Evolutionary conservation across 108 stramenopile species (phyloP).

Genomic region (Discostella stelligeroides): DNA sequence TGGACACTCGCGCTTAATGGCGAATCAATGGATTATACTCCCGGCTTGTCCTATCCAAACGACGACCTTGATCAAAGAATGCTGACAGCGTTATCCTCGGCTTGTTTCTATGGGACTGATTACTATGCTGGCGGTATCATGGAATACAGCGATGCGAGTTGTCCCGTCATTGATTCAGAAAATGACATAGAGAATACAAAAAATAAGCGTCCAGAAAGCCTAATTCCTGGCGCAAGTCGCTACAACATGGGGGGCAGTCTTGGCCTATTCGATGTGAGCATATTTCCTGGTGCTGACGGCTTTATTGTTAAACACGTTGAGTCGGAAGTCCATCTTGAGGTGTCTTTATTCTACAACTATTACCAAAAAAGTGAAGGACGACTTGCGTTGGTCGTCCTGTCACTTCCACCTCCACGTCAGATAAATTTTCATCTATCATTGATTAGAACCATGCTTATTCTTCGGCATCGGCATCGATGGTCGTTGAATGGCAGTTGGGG

Average conservation of each 20-base stretch:
- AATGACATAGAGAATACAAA: conserved; percentile 10
- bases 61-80: conserved; percentile 28
- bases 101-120: conserved; percentile 57
- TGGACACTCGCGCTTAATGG: conserved; percentile 79
- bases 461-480: too few relatives aligned
- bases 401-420: conserved; percentile 7
- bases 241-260: conserved; percentile 59
- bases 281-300: conserved; percentile 61
- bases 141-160: conserved; percentile 19
- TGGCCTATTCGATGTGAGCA: conserved; percentile 65
- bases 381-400: conserved; percentile 22
- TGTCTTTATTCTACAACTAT: conserved; percentile 27
- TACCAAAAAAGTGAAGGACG: background rate
- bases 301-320: conserved; percentile 65
- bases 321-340: conserved; percentile 55
- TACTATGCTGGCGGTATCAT: conserved; percentile 42
- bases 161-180: conserved; percentile 7
- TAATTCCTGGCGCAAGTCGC: conserved; percentile 31
- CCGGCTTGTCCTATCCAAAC: conserved; percentile 7
- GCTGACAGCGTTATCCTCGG: conserved; percentile 58
- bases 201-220: background rate
- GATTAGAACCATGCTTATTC: background rate
- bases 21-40: conserved; percentile 66
- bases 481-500: conserved; percentile 16
- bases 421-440: too few relatives aligned